Conservation (phyloP, 2,329 filamentous ascomycete genomes). For the Hypoxylon sp. region DNA sequence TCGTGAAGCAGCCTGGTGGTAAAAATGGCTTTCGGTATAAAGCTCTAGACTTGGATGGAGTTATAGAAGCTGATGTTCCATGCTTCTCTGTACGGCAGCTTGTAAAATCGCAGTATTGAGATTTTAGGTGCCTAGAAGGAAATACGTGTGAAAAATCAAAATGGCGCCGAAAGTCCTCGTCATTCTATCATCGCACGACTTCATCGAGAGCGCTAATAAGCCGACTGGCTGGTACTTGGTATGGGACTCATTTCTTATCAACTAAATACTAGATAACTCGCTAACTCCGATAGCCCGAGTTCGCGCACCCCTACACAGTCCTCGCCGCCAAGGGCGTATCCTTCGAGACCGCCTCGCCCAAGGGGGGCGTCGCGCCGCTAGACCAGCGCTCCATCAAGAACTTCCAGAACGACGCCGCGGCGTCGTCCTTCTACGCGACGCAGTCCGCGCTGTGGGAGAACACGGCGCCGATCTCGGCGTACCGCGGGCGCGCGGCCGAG, state of each 20-base stretch:
- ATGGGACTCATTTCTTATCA: slow-evolving; percentile 43
- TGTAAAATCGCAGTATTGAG: neutral
- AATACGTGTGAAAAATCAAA: slow-evolving; percentile 24
- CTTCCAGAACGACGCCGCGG: slow-evolving; percentile 68
- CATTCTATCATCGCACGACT: slow-evolving; percentile 75
- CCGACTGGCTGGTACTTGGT: slow-evolving; percentile 81
- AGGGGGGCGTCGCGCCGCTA: slow-evolving; percentile 73
- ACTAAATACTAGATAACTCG: no score
- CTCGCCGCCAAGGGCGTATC: slow-evolving; percentile 66
- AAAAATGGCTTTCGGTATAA: neutral
- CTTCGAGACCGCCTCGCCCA: slow-evolving; percentile 72
- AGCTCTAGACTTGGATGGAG: neutral
- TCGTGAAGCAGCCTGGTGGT: neutral
- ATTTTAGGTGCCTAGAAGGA: neutral
- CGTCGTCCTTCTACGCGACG: slow-evolving; percentile 68
- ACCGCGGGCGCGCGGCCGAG: slow-evolving; percentile 69
- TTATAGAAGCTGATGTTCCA: no score
- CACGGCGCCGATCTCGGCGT: slow-evolving; percentile 70
- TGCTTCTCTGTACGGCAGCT: neutral
- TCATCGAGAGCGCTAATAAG: slow-evolving; percentile 64
- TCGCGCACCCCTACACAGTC: slow-evolving; percentile 75
- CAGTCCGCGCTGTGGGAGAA: slow-evolving; percentile 74
- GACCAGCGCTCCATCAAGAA: slow-evolving; percentile 71
- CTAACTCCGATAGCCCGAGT: slow-evolving; percentile 65
- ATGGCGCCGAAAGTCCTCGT: slow-evolving; percentile 76